Evolutionary conservation across 805 yeast genomes (phyloP).

Genomic region (Metschnikowia peoriensis): DNA sequence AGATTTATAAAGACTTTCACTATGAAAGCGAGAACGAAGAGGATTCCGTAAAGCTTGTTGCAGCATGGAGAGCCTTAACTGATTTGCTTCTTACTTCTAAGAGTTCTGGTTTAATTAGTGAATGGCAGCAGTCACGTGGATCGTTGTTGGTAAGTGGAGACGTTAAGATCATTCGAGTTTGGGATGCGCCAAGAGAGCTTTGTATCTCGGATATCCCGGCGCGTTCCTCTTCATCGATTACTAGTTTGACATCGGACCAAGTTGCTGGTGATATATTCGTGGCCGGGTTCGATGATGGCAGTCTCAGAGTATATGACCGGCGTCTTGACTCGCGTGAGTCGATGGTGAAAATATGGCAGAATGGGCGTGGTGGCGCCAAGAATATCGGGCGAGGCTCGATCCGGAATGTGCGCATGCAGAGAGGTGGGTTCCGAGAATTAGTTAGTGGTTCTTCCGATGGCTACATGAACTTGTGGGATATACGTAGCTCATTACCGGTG

Average conservation of each 20-base stretch:
- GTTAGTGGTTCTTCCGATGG: slow-evolving; percentile 85
- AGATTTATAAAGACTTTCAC: slow-evolving; percentile 76
- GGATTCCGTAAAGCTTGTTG: slow-evolving; percentile 53
- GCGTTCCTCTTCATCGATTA: slow-evolving; percentile 82
- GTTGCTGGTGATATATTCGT: slow-evolving; percentile 88
- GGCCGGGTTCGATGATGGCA: slow-evolving; percentile 91
- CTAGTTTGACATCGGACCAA: slow-evolving; percentile 90
- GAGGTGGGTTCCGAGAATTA: slow-evolving; percentile 92
- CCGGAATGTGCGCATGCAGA: slow-evolving; percentile 85
- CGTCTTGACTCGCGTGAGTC: slow-evolving; percentile 81
- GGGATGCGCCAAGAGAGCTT: slow-evolving; percentile 96
- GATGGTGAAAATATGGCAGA: slow-evolving; percentile 79
- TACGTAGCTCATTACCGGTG: slow-evolving; percentile 71
- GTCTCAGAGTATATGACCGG: slow-evolving; percentile 85
- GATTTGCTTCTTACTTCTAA: slow-evolving; percentile 79
- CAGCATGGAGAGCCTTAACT: slow-evolving; percentile 92
- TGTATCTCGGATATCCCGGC: slow-evolving; percentile 89
- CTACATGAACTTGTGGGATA: slow-evolving; percentile 85
- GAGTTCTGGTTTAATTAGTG: slow-evolving; percentile 80
- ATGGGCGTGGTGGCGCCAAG: slow-evolving; percentile 22
- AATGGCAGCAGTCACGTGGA: slow-evolving; percentile 97
- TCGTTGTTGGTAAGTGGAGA: slow-evolving; percentile 91
- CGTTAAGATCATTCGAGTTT: slow-evolving; percentile 82
- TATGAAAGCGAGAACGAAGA: slow-evolving; percentile 23
- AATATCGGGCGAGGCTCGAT: slow-evolving; percentile 52